phyloP scores from a whole-genome alignment of 768 basidiomycete species.

The Galerina marginata region DNA sequence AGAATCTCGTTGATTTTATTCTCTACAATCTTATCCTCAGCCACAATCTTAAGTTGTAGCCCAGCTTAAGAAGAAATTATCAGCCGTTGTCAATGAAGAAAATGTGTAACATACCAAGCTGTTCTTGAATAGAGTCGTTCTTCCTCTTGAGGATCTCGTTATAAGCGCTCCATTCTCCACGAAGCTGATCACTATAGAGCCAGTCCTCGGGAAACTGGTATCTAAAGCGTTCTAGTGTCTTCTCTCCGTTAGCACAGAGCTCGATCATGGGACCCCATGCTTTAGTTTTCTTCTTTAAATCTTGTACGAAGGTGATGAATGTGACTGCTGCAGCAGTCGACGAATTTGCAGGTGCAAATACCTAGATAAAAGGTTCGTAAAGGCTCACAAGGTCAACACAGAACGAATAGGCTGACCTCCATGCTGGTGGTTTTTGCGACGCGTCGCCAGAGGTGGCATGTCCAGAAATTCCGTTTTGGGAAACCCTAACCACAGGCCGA shows the following conservation, averaged over 20 bases:
- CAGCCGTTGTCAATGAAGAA: neutral
- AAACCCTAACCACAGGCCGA: conserved; percentile 24
- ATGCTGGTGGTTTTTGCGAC: conserved; percentile 42
- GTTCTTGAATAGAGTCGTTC: conserved; percentile 98
- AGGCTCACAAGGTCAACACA: neutral
- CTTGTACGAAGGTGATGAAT: conserved; percentile 99
- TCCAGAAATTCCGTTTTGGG: conserved; percentile 8
- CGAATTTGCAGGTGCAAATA: conserved; percentile 78
- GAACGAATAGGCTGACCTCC: conserved; percentile 41
- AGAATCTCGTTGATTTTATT: conserved; percentile 93
- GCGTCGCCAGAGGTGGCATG: conserved; percentile 37
- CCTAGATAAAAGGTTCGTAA: conserved; percentile 40
- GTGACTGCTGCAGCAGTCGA: conserved; percentile 98
- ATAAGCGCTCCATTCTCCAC: conserved; percentile 98
- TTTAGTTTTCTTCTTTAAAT: conserved; percentile 96
- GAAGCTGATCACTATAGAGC: conserved; percentile 97
- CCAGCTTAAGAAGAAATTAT: conserved; percentile 61
- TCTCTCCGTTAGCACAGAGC: conserved; percentile 92
- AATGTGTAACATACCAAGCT: conserved; percentile 72
- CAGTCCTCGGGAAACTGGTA: conserved; percentile 98
- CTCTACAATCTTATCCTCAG: conserved; percentile 97
- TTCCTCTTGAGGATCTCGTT: conserved; percentile 97
- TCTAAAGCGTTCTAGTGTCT: conserved; percentile 95
- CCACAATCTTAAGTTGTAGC: conserved; percentile 98
- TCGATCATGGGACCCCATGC: conserved; percentile 98